Conservation (phyloP, 306 rosid genomes). For the Dryas drummondii region DNA sequence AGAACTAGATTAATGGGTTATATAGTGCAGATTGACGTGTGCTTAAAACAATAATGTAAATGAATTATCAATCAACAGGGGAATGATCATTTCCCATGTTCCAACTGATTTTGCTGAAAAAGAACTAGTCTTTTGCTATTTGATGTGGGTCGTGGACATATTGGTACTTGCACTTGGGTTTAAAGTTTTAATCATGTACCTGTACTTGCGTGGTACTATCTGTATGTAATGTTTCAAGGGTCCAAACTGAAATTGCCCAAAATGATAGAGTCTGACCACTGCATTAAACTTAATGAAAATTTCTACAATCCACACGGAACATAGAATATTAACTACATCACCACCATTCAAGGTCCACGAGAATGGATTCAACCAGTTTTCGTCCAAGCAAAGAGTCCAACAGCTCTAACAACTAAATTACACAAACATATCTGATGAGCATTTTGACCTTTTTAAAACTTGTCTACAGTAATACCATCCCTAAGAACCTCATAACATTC, state of each 20-base stretch:
- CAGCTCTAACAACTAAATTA: conserved; percentile 22
- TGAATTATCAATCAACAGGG: not conserved
- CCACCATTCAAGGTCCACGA: conserved; percentile 21
- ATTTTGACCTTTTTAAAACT: conserved; percentile 43
- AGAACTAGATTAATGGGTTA: not conserved
- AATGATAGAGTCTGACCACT: not conserved
- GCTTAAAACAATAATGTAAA: not conserved
- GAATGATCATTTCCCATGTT: not conserved
- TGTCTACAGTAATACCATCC: conserved; percentile 72
- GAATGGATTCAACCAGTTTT: conserved; percentile 26
- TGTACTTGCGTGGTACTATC: too few relatives aligned
- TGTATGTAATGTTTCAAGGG: too few relatives aligned
- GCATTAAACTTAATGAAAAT: not conserved
- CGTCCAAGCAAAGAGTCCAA: conserved; percentile 20
- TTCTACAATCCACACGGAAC: not conserved
- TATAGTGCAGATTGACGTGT: not conserved
- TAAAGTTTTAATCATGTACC: too few relatives aligned
- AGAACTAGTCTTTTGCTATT: too few relatives aligned
- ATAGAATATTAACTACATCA: conserved; percentile 17
- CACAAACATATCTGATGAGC: conserved; percentile 12
- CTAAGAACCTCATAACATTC: conserved; percentile 83
- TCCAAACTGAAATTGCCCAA: not conserved
- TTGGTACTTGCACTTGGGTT: too few relatives aligned
- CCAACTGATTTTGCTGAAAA: not conserved
- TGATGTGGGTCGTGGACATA: too few relatives aligned